Evolutionary conservation across 2,329 filamentous ascomycete genomes (phyloP), one percentile per base, ranked within the genome.

Genomic region (Cryphonectria parasitica): DNA sequence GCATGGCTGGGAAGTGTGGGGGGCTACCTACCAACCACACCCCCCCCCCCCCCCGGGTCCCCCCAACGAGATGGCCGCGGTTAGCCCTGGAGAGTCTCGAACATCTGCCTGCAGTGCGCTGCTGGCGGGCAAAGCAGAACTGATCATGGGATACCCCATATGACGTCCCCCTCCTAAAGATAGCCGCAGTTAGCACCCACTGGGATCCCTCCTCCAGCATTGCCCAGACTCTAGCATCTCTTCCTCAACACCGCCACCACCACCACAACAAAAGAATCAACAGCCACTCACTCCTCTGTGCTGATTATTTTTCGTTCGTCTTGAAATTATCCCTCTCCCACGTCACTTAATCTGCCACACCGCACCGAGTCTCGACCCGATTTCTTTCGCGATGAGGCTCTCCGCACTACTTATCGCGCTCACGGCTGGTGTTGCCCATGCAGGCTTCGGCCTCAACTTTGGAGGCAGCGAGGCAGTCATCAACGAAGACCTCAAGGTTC

Each of bases 401-500:
- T 80, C 82, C 68, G 75, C 79, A 41, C 77, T 82, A 68, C 78
- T 84, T 74, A 77, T 85, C 74, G 82, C 83, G 72, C 81, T 84
- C 70, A 77, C 88, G 70, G 79, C 83, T 69, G 81, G 76, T 74
- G 82, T 81, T 67, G 82, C 86, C 69, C 83, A 83, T 70, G 79
- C 78, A 74, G 79, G 81, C 71, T 85, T 82, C 74, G 80, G 79
- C 77, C 80, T 82, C 77, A 70, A 63, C 66, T 87, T 87, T 73
- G 83, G 84, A 75, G 77, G 79, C 72, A 81, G 83, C 62, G 83
- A 85, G 74, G 81, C 85, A 70, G 80, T 85, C 70, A 81, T 83
- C 68, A 83, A 84, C 70, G 83, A 84, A 36, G 82, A 88, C 62
- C 84, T 88, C 80, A 87, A 90, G 74, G 92, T 98, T 22, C 91